Conservation (phyloP, 179 eudicot genomes). For the Silene coronaria region DNA sequence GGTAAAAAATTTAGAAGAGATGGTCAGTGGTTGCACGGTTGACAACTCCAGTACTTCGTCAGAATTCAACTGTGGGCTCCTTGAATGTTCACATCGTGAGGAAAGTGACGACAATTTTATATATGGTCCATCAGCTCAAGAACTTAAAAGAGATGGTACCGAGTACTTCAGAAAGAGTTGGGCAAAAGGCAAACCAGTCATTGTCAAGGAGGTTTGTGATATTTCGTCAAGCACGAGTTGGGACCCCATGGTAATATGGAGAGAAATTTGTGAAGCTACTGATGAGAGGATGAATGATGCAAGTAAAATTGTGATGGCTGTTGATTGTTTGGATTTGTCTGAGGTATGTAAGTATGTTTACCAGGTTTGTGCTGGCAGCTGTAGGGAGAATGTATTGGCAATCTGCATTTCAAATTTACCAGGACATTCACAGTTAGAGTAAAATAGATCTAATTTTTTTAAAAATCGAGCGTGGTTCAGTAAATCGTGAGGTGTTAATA, state of each 20-base stretch:
- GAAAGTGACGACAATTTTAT: constrained; percentile 52
- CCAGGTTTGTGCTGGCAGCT: constrained; percentile 9
- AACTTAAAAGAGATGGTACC: constrained; percentile 61
- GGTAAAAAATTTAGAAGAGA: constrained; percentile 87
- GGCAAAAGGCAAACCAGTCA: constrained; percentile 73
- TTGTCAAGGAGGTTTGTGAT: constrained; percentile 69
- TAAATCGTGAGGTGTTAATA: too few relatives aligned
- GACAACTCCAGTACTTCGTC: constrained; percentile 24
- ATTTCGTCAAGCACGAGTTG: constrained; percentile 51
- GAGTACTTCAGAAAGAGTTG: constrained; percentile 65
- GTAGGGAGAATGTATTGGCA: background rate
- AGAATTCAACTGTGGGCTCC: constrained; percentile 32
- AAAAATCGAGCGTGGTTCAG: too few relatives aligned
- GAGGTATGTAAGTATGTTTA: constrained; percentile 78
- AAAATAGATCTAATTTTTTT: background rate
- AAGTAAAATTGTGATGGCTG: constrained; percentile 64
- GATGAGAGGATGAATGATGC: constrained; percentile 72
- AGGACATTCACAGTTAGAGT: background rate
- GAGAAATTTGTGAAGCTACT: constrained; percentile 60
- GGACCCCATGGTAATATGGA: constrained; percentile 87
- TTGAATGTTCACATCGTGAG: constrained; percentile 52
- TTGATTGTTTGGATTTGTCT: constrained; percentile 69
- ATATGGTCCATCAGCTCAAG: constrained; percentile 63
- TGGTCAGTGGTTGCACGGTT: constrained; percentile 81
- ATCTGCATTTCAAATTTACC: constrained; percentile 2